Percentiles rank a stretch among this genome's conserved stretches.
Conservation (phyloP, 148 eudicot species). For the Cornus controversa region DNA sequence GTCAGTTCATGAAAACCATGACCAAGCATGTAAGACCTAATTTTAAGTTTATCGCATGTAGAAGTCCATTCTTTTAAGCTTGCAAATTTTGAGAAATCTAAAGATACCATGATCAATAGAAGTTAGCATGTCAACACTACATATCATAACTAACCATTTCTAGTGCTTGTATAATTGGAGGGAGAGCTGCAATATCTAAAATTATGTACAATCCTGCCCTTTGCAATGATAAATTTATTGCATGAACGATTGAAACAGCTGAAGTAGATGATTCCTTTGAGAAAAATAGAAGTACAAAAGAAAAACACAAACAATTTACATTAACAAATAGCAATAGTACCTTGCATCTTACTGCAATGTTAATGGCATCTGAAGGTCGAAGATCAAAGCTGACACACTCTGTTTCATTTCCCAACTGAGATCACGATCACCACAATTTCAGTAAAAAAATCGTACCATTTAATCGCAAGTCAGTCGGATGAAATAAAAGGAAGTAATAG, state of each 20-base stretch:
- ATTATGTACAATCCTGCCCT: not conserved
- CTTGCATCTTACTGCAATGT: conserved; percentile 99
- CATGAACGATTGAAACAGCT: not conserved
- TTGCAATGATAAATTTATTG: too few species aligned
- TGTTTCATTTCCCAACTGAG: conserved; percentile 64
- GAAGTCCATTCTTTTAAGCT: not conserved
- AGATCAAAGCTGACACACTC: conserved; percentile 82
- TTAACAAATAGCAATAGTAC: conserved; percentile 31
- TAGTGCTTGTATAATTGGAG: not conserved
- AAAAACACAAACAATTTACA: not conserved
- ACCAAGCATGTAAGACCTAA: not conserved
- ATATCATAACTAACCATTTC: not conserved
- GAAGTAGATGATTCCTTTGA: not conserved
- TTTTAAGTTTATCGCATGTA: not conserved
- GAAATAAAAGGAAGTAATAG: not conserved
- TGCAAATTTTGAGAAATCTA: not conserved
- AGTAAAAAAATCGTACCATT: not conserved
- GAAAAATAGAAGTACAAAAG: not conserved
- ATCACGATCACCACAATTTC: conserved; percentile 2
- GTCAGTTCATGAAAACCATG: not conserved
- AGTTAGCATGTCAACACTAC: not conserved
- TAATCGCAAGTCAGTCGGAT: not conserved
- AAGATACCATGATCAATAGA: not conserved
- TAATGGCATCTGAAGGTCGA: conserved; percentile 96
- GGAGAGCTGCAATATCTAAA: not conserved